A percentile compares a stretch with the other conserved stretches of the same genome.
Conservation (phyloP, 108 stramenopile genomes). For the Cylindrotheca fusiformis region DNA sequence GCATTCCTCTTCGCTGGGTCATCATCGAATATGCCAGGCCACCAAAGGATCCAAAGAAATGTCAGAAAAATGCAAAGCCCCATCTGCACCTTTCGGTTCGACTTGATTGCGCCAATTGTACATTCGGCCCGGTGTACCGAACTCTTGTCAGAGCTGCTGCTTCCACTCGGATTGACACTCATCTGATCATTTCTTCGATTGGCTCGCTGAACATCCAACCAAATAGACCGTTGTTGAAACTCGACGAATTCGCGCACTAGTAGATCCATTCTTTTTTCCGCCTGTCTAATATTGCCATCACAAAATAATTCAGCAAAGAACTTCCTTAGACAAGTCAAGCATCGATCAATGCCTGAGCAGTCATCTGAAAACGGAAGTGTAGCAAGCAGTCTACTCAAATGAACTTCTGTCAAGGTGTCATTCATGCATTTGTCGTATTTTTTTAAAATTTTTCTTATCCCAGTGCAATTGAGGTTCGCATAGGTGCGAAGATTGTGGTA, state of each 20-base stretch:
- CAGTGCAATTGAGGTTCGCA: neutral
- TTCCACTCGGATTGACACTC: neutral
- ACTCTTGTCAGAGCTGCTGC: too few species aligned
- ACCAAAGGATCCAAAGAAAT: slow-evolving; percentile 2
- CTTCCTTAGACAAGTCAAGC: too few species aligned
- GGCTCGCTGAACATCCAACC: slow-evolving; percentile 11
- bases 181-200: slow-evolving; percentile 8
- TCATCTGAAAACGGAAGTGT: slow-evolving; percentile 2
- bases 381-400: neutral
- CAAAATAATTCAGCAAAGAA: slow-evolving; percentile 17
- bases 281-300: slow-evolving; percentile 3
- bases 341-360: neutral
- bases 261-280: slow-evolving; percentile 2
- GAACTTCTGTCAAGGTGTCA: neutral
- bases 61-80: neutral
- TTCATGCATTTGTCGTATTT: slow-evolving; percentile 11
- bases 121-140: too few species aligned
- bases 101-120: neutral
- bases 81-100: neutral
- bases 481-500: slow-evolving; percentile 15
- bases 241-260: slow-evolving; percentile 11
- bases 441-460: slow-evolving; percentile 14
- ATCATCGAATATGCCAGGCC: slow-evolving; percentile 20
- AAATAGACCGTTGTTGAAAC: slow-evolving; percentile 12
- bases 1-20: slow-evolving; percentile 14